phyloP scores from a whole-genome alignment of 805 yeast genomes.

The Blastobotrys mokoenaii region DNA sequence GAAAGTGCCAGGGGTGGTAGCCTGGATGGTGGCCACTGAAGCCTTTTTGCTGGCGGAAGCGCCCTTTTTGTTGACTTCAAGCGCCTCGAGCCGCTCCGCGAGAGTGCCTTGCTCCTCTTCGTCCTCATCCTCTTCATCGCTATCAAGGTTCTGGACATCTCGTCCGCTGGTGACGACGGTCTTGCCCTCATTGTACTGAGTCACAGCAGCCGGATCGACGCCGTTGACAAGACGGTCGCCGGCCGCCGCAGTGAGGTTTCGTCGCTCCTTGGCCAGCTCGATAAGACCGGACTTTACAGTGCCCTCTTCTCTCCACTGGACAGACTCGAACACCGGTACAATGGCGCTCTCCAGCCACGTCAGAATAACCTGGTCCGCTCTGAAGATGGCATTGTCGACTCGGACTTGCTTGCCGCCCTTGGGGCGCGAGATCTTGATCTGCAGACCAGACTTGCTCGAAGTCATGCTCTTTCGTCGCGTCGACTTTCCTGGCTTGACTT shows the following conservation, averaged over 20 bases:
- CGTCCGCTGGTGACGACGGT: slow-evolving; percentile 30
- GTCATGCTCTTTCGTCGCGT: slow-evolving; percentile 10
- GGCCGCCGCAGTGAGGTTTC: not conserved
- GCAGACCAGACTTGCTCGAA: slow-evolving; percentile 9
- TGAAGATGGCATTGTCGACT: slow-evolving; percentile 10
- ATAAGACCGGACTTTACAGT: slow-evolving; percentile 5
- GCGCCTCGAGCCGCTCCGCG: slow-evolving; percentile 33
- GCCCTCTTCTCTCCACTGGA: slow-evolving; percentile 21
- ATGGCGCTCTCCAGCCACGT: slow-evolving; percentile 28
- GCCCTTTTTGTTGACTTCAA: slow-evolving; percentile 19
- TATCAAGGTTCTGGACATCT: slow-evolving; percentile 21
- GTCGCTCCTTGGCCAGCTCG: slow-evolving; percentile 6
- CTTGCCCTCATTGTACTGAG: slow-evolving; percentile 27
- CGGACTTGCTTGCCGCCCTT: slow-evolving; percentile 6
- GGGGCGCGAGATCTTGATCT: slow-evolving; percentile 11
- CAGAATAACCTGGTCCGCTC: slow-evolving; percentile 11
- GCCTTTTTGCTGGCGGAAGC: slow-evolving; percentile 18
- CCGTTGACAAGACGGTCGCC: slow-evolving; percentile 7
- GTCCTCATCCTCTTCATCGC: slow-evolving; percentile 26
- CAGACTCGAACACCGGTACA: slow-evolving; percentile 26
- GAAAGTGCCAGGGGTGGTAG: slow-evolving; percentile 60
- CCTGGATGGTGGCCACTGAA: slow-evolving; percentile 8
- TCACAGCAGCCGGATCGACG: slow-evolving; percentile 36
- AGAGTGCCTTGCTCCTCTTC: slow-evolving; percentile 39
- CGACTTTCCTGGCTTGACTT: not conserved